These are phyloP conservation scores for Nicotiana tabacum DNA, from an alignment of 257 asterid genomes.

Conservation along the genomic window DNA sequence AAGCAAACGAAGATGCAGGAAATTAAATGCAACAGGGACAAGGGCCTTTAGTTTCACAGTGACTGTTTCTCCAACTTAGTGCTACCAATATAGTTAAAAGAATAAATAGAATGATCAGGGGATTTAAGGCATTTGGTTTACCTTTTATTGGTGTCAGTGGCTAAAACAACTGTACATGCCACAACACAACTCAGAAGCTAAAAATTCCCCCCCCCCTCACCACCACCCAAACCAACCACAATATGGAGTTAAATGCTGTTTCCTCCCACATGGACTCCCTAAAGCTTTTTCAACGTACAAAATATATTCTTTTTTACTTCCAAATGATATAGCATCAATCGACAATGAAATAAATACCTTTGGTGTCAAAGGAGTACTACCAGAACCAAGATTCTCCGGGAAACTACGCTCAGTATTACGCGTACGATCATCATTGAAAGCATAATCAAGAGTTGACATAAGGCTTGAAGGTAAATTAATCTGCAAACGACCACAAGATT, in stretches of 20 bases:
- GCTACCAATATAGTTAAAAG: background rate
- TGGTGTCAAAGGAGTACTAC: constrained; percentile 76
- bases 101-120: background rate
- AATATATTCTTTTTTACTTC: background rate
- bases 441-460: constrained; percentile 56
- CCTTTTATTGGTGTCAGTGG: background rate
- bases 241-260: background rate
- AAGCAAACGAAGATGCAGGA: background rate
- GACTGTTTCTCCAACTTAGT: background rate
- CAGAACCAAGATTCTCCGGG: constrained; percentile 91
- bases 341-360: constrained; percentile 48
- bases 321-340: background rate
- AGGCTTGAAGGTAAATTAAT: constrained; percentile 76
- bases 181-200: background rate
- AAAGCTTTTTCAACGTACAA: background rate
- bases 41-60: background rate
- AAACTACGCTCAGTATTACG: constrained; percentile 50
- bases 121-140: background rate
- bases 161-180: background rate
- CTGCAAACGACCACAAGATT: constrained; percentile 38
- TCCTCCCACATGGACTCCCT: background rate
- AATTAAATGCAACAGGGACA: background rate
- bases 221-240: background rate
- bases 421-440: constrained; percentile 42
- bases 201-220: background rate